These are phyloP conservation scores for Sclerotinia borealis DNA, from an alignment of 2,329 filamentous ascomycete species.

Conservation along the genomic window DNA sequence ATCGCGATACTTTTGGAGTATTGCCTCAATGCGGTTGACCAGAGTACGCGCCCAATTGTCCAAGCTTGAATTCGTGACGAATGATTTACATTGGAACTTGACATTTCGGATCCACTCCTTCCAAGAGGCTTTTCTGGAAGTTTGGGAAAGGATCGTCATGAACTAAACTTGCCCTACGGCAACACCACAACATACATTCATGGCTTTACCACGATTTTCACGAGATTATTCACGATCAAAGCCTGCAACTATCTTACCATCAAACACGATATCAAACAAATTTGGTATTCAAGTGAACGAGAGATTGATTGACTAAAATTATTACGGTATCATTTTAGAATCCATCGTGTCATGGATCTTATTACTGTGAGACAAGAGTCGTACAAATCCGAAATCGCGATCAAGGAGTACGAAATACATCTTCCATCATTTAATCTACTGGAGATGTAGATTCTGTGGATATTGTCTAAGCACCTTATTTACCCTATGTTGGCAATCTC, in stretches of 20 bases:
- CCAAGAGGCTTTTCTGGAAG: conserved; percentile 9
- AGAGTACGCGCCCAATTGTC: neutral
- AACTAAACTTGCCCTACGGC: neutral
- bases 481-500: neutral
- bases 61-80: conserved; percentile 1
- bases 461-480: neutral
- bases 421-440: neutral
- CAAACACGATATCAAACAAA: neutral
- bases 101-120: neutral
- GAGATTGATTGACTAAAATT: neutral
- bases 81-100: neutral
- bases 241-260: neutral
- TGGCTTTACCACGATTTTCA: neutral
- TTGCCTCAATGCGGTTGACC: neutral
- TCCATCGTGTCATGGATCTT: neutral
- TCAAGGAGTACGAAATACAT: neutral
- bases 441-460: neutral
- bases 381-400: neutral
- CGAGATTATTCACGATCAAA: neutral
- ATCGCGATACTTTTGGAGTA: neutral
- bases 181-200: neutral
- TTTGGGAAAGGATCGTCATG: neutral
- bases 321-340: neutral
- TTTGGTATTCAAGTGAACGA: neutral
- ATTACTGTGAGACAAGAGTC: neutral